Conservation (phyloP, 108 stramenopile species). For the Nannochloropsis salina region DNA sequence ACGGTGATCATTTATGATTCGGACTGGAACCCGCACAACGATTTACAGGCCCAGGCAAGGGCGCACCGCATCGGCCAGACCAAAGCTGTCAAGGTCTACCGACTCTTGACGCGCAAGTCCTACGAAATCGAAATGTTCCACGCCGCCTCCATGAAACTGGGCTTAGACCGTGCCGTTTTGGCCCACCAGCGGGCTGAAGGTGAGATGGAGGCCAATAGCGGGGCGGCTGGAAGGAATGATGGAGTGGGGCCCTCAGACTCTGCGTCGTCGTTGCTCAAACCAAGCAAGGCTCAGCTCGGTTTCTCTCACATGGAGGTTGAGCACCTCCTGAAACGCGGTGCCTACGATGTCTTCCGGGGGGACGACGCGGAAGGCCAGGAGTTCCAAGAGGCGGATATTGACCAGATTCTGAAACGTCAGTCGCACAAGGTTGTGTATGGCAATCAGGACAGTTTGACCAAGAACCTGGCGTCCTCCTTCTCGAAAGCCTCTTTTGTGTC, state of each 20-base stretch:
- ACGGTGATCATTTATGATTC: slow-evolving; percentile 87
- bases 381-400: slow-evolving; percentile 56
- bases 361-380: slow-evolving; percentile 55
- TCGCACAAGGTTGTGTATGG: slow-evolving; percentile 49
- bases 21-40: slow-evolving; percentile 97
- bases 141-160: slow-evolving; percentile 90
- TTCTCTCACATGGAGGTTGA: slow-evolving; percentile 52
- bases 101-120: slow-evolving; percentile 86
- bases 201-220: slow-evolving; percentile 18
- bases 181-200: slow-evolving; percentile 47
- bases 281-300: background rate
- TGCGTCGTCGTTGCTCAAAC: background rate
- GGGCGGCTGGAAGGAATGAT: slow-evolving; percentile 31
- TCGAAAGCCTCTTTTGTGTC: slow-evolving; percentile 62
- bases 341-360: slow-evolving; percentile 60
- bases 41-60: slow-evolving; percentile 79
- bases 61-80: slow-evolving; percentile 99
- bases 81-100: slow-evolving; percentile 80
- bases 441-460: slow-evolving; percentile 20
- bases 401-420: slow-evolving; percentile 54
- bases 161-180: slow-evolving; percentile 95
- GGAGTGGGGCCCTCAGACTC: slow-evolving; percentile 19
- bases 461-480: slow-evolving; percentile 41
- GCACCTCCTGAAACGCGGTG: slow-evolving; percentile 57
- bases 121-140: slow-evolving; percentile 99